Percentiles rank a stretch among this genome's conserved stretches.
Evolutionary conservation across 1,284 basidiomycete species (phyloP).

Genomic region (Mycosarcoma mackinlayi): DNA sequence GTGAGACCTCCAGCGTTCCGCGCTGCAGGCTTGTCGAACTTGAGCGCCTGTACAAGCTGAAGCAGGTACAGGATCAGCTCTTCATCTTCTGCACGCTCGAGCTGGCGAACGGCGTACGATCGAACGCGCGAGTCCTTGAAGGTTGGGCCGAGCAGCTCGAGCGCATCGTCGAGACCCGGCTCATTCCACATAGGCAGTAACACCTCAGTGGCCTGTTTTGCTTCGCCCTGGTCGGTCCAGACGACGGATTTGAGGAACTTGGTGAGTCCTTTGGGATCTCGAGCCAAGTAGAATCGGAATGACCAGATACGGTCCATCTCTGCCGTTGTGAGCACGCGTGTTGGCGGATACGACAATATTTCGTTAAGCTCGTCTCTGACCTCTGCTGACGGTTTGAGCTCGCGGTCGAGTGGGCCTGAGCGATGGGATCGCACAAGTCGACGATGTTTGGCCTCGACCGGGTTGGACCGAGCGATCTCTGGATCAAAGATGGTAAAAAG

Average conservation of each 20-base stretch:
- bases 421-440: constrained; percentile 92
- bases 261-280: constrained; percentile 87
- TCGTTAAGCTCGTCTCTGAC: constrained; percentile 91
- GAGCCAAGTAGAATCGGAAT: constrained; percentile 93
- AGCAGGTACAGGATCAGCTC: constrained; percentile 91
- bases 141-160: constrained; percentile 87
- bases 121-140: constrained; percentile 91
- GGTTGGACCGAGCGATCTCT: constrained; percentile 88
- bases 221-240: constrained; percentile 94
- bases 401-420: constrained; percentile 91
- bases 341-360: constrained; percentile 90
- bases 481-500: constrained; percentile 90
- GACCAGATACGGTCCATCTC: constrained; percentile 99
- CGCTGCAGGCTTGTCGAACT: constrained; percentile 69
- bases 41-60: constrained; percentile 96
- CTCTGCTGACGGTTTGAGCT: constrained; percentile 93
- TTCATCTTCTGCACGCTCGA: constrained; percentile 94
- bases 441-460: constrained; percentile 96
- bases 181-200: constrained; percentile 96
- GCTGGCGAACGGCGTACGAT: constrained; percentile 90
- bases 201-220: constrained; percentile 96
- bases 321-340: constrained; percentile 83
- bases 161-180: constrained; percentile 93
- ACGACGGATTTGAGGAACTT: constrained; percentile 99
- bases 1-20: constrained; percentile 13